Evolutionary conservation across 2,329 filamentous ascomycete species (phyloP).

Genomic region (Helicocarpus griseus): DNA sequence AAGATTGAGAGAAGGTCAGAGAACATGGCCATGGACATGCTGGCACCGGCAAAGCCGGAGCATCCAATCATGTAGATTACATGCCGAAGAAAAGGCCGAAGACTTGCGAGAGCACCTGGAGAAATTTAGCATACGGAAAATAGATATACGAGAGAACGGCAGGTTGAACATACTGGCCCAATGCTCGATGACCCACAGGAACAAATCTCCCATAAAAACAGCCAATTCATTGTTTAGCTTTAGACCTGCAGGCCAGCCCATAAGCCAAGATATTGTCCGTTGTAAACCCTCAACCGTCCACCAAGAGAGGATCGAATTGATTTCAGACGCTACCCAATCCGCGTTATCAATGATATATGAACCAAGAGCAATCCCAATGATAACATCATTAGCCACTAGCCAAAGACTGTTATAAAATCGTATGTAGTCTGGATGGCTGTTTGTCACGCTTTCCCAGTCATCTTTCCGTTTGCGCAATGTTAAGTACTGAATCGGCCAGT

Average conservation of each 20-base stretch:
- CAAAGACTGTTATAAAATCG: slow-evolving; percentile 98
- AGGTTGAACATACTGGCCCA: slow-evolving; percentile 62
- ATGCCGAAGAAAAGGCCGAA: slow-evolving; percentile 71
- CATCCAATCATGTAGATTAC: slow-evolving; percentile 90
- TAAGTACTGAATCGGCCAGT: slow-evolving; percentile 95
- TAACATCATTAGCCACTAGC: slow-evolving; percentile 97
- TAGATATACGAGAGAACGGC: neutral
- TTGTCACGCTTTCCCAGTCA: slow-evolving; percentile 93
- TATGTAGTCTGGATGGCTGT: slow-evolving; percentile 94
- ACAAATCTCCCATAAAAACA: slow-evolving; percentile 86
- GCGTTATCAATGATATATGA: slow-evolving; percentile 97
- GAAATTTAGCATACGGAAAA: slow-evolving; percentile 10
- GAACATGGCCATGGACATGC: slow-evolving; percentile 91
- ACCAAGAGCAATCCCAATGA: slow-evolving; percentile 91
- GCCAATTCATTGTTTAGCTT: slow-evolving; percentile 93
- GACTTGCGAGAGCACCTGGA: slow-evolving; percentile 62
- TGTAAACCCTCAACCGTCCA: slow-evolving; percentile 87
- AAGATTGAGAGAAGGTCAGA: slow-evolving; percentile 86
- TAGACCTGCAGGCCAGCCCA: slow-evolving; percentile 87
- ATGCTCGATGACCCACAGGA: slow-evolving; percentile 97
- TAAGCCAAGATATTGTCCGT: slow-evolving; percentile 86
- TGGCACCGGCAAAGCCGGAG: slow-evolving; percentile 89
- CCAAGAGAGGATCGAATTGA: slow-evolving; percentile 62
- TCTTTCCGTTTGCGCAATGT: slow-evolving; percentile 81
- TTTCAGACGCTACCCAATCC: slow-evolving; percentile 67